Evolutionary conservation across 2,329 filamentous ascomycete species (phyloP).

Genomic region (Berkeleyomyces rouxiae): DNA sequence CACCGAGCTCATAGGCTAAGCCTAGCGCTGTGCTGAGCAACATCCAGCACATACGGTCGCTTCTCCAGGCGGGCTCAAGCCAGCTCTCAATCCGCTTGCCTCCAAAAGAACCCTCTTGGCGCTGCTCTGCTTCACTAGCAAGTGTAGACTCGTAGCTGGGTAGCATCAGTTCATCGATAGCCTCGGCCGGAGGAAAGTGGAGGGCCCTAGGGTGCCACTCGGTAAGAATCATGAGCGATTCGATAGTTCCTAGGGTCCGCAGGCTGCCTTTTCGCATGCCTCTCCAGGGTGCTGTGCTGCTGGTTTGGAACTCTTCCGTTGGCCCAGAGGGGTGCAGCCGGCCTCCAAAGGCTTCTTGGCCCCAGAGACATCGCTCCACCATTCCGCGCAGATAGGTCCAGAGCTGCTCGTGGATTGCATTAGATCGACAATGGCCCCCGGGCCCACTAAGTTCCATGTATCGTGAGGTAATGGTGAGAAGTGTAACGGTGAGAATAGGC

Average conservation of each 20-base stretch:
- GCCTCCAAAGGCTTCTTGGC: constrained; percentile 76
- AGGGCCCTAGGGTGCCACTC: constrained; percentile 94
- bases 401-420: constrained; percentile 84
- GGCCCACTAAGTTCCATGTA: constrained; percentile 68
- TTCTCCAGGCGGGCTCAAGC: constrained; percentile 90
- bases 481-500: constrained; percentile 78
- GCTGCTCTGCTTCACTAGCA: constrained; percentile 22
- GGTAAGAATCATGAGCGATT: constrained; percentile 82
- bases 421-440: constrained; percentile 66
- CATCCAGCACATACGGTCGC: constrained; percentile 97
- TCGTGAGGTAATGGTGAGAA: constrained; percentile 79
- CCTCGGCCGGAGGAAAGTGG: constrained; percentile 77
- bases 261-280: constrained; percentile 61
- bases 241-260: constrained; percentile 80
- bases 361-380: constrained; percentile 90
- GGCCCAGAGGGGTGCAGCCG: constrained; percentile 10
- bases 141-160: constrained; percentile 37
- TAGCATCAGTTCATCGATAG: constrained; percentile 50
- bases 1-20: constrained; percentile 80
- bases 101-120: constrained; percentile 35
- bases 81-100: constrained; percentile 83
- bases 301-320: constrained; percentile 51
- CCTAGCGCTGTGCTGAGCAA: constrained; percentile 79
- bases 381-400: constrained; percentile 91
- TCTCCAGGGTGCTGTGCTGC: constrained; percentile 53